Evolutionary conservation across 176 grass and related monocot genomes (phyloP), one percentile per base, ranked within the genome.

Genomic region (Musa troglodytarum): DNA sequence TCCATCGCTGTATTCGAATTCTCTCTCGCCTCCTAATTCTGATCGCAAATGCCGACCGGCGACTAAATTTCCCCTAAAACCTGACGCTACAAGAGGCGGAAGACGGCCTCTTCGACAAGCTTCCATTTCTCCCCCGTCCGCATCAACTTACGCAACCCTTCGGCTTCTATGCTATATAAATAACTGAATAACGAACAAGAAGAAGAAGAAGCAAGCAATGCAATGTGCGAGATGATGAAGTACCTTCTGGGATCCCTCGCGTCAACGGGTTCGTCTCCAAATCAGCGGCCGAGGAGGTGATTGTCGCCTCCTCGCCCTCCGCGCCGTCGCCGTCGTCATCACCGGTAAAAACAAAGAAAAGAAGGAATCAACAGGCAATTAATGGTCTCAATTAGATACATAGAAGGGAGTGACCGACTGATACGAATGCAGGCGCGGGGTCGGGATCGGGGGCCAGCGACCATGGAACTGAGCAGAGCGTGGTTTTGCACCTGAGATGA

Each of bases 361-460:
- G 11, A 58, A 58, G 54, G 16, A 58, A 11, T 58, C 54, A 58
- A 58, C 54, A 58, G 10, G 21, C 14, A 2, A 12, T 63, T 19
- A n/a, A 9, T 8, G 43, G 26, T 26, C 74, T 2, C 52, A 19
- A 14, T 10, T 11, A 17, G 54, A 25, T 24, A 20, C 52, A 17
- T 13, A 63, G 58, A 34, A 43, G 66, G 25, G 77, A 57, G 65
- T 22, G 34, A 54, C 15, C 34, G 34, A 43, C 6, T 43, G 34
- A 43, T 43, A 43, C 34, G 34, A 43, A 43, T 6, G 4, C 34
- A 43, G 34, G 1, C 23, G 52, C 61, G 82, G 88, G 87, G 56
- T 89, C 92, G 1, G 92, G 89, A 49, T 96, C 92, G 7, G 92
- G 89, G 23, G 12, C 85, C 89, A 23, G 89, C 89, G 53, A 68